Evolutionary conservation across 1,284 basidiomycete species (phyloP).

Genomic region (Xanthoconium separans): DNA sequence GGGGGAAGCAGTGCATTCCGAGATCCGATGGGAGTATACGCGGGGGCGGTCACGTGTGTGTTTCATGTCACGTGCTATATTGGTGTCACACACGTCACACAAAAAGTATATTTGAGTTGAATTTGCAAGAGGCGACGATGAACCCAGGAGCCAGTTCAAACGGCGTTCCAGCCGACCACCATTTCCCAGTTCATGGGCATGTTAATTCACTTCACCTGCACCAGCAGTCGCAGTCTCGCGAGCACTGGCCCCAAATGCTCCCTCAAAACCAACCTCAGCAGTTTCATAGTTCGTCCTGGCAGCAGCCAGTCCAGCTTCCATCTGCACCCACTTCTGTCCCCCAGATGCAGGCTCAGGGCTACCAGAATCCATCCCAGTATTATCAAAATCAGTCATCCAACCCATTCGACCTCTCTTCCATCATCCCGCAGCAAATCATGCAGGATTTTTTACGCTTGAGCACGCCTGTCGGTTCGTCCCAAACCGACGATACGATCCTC

Average conservation of each 20-base stretch:
- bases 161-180: conserved; percentile 16
- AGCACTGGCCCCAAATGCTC: conserved; percentile 23
- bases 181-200: conserved; percentile 10
- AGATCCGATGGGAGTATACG: conserved; percentile 1
- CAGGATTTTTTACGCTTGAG: conserved; percentile 54
- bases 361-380: conserved; percentile 19
- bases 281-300: conserved; percentile 23
- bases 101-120: background rate
- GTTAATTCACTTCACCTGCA: conserved; percentile 11
- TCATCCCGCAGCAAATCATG: conserved; percentile 48
- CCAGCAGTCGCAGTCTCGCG: conserved; percentile 20
- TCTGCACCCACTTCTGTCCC: conserved; percentile 11
- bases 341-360: conserved; percentile 22
- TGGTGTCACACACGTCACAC: background rate
- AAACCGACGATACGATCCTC: conserved; percentile 53
- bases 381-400: conserved; percentile 15
- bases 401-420: conserved; percentile 31
- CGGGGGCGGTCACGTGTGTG: conserved; percentile 9
- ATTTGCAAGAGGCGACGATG: conserved; percentile 18
- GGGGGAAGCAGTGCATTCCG: conserved; percentile 4
- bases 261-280: conserved; percentile 24
- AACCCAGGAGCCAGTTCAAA: conserved; percentile 11
- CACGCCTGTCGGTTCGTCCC: conserved; percentile 49
- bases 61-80: conserved; percentile 9
- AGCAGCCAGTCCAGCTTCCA: conserved; percentile 21